Conservation (phyloP, 371 early-diverging fungal genomes). For the Chytridium lagenaria region DNA sequence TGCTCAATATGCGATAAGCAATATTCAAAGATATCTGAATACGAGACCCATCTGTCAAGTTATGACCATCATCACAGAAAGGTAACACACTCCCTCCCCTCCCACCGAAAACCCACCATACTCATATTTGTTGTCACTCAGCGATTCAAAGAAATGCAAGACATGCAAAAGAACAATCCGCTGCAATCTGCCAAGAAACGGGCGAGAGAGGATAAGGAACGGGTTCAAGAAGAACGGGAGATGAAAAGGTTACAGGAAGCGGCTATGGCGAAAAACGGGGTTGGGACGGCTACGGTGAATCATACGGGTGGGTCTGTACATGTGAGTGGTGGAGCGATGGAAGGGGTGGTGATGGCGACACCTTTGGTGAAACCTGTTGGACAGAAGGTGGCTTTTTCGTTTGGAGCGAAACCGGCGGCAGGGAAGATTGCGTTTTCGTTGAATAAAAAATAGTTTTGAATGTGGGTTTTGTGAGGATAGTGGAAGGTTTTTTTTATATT, state of each 20-base stretch:
- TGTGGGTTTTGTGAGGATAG: no score
- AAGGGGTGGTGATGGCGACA: background rate
- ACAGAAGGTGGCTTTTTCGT: constrained; percentile 2
- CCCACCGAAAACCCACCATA: background rate
- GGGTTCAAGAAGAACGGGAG: constrained; percentile 71
- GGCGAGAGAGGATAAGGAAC: constrained; percentile 62
- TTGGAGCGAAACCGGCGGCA: background rate
- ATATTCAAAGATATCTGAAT: constrained; percentile 74
- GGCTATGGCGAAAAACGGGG: constrained; percentile 40
- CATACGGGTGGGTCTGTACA: background rate
- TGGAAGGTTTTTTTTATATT: no score
- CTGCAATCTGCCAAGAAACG: constrained; percentile 25
- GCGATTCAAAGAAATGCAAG: constrained; percentile 82
- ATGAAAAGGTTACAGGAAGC: constrained; percentile 71
- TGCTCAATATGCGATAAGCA: constrained; percentile 82
- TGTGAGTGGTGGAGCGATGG: background rate
- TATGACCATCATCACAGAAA: constrained; percentile 81
- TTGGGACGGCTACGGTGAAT: no score
- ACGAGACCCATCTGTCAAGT: constrained; percentile 75
- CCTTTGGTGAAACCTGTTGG: background rate
- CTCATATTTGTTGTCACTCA: constrained; percentile 27
- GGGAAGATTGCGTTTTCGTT: background rate
- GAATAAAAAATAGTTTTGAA: constrained; percentile 28
- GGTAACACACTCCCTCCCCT: constrained; percentile 25
- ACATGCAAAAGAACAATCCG: constrained; percentile 33